Base-by-base conservation (phyloP, 129 eudicot species). In the Artemisia argyi region DNA sequence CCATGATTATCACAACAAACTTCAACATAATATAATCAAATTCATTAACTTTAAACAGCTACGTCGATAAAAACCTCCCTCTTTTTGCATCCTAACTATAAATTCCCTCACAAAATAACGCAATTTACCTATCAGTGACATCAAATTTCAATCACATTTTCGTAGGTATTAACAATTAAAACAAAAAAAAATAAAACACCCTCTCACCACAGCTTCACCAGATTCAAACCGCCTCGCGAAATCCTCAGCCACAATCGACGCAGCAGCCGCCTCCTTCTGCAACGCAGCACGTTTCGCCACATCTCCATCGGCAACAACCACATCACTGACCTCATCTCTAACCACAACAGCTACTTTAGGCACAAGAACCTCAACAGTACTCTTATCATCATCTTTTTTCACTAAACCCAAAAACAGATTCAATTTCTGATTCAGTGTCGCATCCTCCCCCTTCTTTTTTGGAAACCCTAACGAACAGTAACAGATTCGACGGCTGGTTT, bases 221-320 rank as follows among this genome's bases (percentile, higher is more conserved):
- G 85, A 76, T 87, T 90, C 99, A 76, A 94, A 84, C 78, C 86
- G 52, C 63, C 94, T 63, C 0, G 90, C 99, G 53, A 69, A 86
- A 85, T 95, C 94, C 90, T 95, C 97, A 1, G 93, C 96, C 75
- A 67, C 96, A 79, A 85, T 6, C 4, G 92, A 89, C 22, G 91
- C 92, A 2, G 82, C 97, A 9, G 96, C 96, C 0, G 99, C 99
- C 78, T 83, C 78, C 84, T 81, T 86, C 87, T 88, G 97, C 92
- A 94, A 56, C 44, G 85, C 96, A n/a, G 69, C 87, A 17, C 98
- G 82, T 87, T 86, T 90, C 28, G 58, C 90, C 22, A 58, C 92
- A 10, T 66, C 83, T 10, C 71, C 82, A 81, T 55, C 85, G 3
- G 16, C 71, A 30, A 22, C 81, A 64, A 22, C 47, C 11, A 30